Evolutionary conservation across 2,329 filamentous ascomycete genomes (phyloP).

Genomic region (Nigrospora sphaerica): DNA sequence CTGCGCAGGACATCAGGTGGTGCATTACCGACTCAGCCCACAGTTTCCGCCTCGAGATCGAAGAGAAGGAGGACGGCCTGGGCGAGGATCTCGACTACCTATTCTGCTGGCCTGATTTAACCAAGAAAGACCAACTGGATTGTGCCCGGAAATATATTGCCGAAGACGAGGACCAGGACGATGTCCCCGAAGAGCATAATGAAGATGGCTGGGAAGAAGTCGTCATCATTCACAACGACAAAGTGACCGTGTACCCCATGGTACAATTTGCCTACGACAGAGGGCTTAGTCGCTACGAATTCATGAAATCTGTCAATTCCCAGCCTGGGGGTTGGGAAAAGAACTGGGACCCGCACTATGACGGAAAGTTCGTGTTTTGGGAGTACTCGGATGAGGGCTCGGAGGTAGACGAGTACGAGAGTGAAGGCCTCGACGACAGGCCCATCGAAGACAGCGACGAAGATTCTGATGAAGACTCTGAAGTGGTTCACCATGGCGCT

Average conservation of each 20-base stretch:
- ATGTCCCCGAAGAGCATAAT: not conserved
- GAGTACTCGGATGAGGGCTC: not conserved
- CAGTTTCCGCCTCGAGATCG: slow-evolving; percentile 10
- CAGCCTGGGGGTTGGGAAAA: slow-evolving; percentile 1
- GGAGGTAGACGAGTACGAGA: slow-evolving; percentile 17
- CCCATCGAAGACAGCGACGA: slow-evolving; percentile 10
- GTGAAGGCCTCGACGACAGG: slow-evolving; percentile 13
- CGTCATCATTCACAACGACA: not conserved
- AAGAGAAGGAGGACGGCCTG: slow-evolving; percentile 9
- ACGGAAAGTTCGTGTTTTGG: not conserved
- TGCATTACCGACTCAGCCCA: slow-evolving; percentile 11
- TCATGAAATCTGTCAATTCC: not conserved
- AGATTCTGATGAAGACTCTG: slow-evolving; percentile 6
- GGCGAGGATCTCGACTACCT: slow-evolving; percentile 11
- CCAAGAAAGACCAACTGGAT: slow-evolving; percentile 1
- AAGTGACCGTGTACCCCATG: slow-evolving; percentile 8
- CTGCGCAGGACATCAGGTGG: slow-evolving; percentile 11
- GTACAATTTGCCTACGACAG: slow-evolving; percentile 6
- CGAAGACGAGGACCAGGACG: not conserved
- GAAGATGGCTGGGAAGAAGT: not conserved
- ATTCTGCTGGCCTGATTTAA: slow-evolving; percentile 23
- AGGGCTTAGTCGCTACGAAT: slow-evolving; percentile 7
- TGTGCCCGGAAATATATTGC: not conserved
- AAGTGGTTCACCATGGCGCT: not conserved
- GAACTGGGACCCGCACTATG: slow-evolving; percentile 1